Percentiles rank a stretch among this genome's conserved stretches.
phyloP scores from a whole-genome alignment of 2,329 filamentous ascomycete genomes.

The Arthrobotrys conoides region DNA sequence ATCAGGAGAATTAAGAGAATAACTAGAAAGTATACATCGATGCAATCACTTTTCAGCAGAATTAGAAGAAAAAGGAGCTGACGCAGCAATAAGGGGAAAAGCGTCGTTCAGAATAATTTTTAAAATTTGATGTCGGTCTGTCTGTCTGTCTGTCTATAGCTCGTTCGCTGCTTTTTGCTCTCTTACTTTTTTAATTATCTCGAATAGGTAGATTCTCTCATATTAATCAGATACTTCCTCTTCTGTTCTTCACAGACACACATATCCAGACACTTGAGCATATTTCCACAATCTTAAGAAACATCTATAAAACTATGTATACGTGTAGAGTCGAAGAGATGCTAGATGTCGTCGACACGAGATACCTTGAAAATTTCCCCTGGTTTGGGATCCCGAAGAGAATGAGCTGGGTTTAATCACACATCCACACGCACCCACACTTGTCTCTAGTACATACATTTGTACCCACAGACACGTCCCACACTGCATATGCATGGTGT shows the following conservation, averaged over 20 bases:
- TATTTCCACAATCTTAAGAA: too few relatives aligned
- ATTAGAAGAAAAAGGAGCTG: conserved; percentile 16
- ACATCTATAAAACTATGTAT: too few relatives aligned
- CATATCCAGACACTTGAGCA: background rate
- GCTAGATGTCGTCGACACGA: conserved; percentile 1
- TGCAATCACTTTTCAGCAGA: background rate
- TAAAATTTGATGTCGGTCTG: conserved; percentile 11
- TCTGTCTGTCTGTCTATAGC: conserved; percentile 15
- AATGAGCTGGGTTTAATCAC: background rate
- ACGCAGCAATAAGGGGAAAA: conserved; percentile 54
- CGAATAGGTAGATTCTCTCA: background rate
- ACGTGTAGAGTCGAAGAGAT: background rate
- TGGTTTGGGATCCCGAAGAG: background rate
- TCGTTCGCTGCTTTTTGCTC: conserved; percentile 38
- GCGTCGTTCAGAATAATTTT: background rate
- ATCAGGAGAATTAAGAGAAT: background rate
- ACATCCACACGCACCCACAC: too few relatives aligned
- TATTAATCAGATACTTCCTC: background rate
- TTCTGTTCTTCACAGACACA: too few relatives aligned
- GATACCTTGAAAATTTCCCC: conserved; percentile 2
- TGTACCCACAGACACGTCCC: background rate
- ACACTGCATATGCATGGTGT: conserved; percentile 4
- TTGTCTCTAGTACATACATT: too few relatives aligned
- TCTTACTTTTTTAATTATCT: background rate
- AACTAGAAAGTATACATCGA: conserved; percentile 8